Conservation (phyloP, 306 rosid species). For the Leucaena leucocephala region DNA sequence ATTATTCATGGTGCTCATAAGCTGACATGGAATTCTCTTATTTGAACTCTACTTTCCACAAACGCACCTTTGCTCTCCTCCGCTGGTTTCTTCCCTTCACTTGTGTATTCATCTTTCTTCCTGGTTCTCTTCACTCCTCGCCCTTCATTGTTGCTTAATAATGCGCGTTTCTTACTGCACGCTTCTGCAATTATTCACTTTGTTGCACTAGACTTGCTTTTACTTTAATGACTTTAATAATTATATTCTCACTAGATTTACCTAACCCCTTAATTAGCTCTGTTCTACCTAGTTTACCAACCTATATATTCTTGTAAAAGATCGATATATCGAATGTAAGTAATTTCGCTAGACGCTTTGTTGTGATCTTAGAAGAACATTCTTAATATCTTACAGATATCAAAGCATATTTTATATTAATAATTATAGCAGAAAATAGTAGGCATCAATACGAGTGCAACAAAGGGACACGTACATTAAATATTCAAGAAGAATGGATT, state of each 20-base stretch:
- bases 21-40: conserved; percentile 35
- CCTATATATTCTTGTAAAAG: conserved; percentile 27
- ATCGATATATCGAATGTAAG: conserved; percentile 16
- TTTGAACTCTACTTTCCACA: conserved; percentile 22
- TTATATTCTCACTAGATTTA: background rate
- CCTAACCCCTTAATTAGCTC: background rate
- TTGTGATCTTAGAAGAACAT: conserved; percentile 10
- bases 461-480: background rate
- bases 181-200: conserved; percentile 17
- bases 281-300: conserved; percentile 20
- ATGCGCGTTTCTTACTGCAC: background rate
- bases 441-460: background rate
- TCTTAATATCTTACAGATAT: background rate
- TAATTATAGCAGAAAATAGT: background rate
- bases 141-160: conserved; percentile 13
- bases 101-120: conserved; percentile 20
- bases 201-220: conserved; percentile 32
- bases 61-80: conserved; percentile 47
- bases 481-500: conserved; percentile 34
- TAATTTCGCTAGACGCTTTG: background rate
- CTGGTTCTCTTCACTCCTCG: conserved; percentile 18
- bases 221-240: background rate
- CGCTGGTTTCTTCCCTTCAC: conserved; percentile 45
- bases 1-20: conserved; percentile 43
- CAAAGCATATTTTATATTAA: background rate